A percentile compares a stretch with the other conserved stretches of the same genome.
Conservation (phyloP, 352 stramenopile species). For the Pythium phragmitis region DNA sequence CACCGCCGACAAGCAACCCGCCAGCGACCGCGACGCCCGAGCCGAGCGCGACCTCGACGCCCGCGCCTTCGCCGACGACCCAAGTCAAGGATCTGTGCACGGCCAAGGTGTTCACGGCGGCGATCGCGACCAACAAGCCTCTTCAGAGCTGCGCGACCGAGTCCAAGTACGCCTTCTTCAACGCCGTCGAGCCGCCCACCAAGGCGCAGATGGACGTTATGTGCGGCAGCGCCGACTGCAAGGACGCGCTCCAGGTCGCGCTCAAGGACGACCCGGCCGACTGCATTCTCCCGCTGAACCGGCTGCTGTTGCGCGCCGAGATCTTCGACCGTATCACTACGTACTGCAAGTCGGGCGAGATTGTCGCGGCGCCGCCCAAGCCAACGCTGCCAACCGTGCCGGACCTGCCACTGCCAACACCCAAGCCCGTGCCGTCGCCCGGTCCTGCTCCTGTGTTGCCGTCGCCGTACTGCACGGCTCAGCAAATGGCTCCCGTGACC, state of each 20-base stretch:
- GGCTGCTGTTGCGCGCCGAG: constrained; percentile 14
- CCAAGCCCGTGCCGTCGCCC: constrained; percentile 7
- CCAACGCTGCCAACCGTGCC: constrained; percentile 1
- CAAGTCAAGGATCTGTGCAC: constrained; percentile 5
- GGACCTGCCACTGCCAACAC: constrained; percentile 6
- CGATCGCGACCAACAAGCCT: constrained; percentile 14
- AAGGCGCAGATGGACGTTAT: constrained; percentile 17
- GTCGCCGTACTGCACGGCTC: constrained; percentile 9
- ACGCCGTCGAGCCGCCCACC: constrained; percentile 9
- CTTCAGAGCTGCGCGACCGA: constrained; percentile 13
- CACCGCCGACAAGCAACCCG: background rate
- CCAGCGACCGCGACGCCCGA: background rate
- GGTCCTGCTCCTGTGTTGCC: constrained; percentile 4
- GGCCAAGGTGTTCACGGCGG: constrained; percentile 4
- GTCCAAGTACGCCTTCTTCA: constrained; percentile 20
- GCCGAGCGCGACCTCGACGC: constrained; percentile 7
- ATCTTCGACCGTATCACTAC: constrained; percentile 20
- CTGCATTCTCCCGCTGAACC: constrained; percentile 20
- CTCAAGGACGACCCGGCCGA: constrained; percentile 9
- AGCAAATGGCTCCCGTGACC: constrained; percentile 6
- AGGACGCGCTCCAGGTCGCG: constrained; percentile 9
- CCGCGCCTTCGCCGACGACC: background rate
- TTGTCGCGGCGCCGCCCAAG: constrained; percentile 11
- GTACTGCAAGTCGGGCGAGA: constrained; percentile 17
- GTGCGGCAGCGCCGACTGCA: constrained; percentile 17